Evolutionary conservation across 1,284 basidiomycete genomes (phyloP).

Genomic region (Sanghuangporus sanghuang): DNA sequence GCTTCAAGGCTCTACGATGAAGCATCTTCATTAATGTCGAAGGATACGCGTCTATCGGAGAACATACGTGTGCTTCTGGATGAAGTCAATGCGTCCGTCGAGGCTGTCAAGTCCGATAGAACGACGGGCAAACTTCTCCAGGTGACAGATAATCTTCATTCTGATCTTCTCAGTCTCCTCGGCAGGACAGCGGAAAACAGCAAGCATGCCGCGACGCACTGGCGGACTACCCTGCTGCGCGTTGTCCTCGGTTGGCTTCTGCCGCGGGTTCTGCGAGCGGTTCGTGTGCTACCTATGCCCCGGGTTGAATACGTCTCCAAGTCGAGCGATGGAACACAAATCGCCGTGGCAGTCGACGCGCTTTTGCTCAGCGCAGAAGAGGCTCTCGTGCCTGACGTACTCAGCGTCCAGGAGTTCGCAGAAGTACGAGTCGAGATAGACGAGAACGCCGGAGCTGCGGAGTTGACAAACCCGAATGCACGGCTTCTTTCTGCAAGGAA

Average conservation of each 20-base stretch:
- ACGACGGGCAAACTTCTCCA: slow-evolving; percentile 32
- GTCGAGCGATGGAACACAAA: slow-evolving; percentile 6
- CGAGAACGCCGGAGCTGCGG: slow-evolving; percentile 16
- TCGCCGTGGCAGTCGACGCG: slow-evolving; percentile 37
- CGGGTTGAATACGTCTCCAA: slow-evolving; percentile 37
- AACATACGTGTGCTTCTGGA: slow-evolving; percentile 28
- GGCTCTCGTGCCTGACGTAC: slow-evolving; percentile 37
- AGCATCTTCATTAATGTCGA: slow-evolving; percentile 26
- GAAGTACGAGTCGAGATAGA: slow-evolving; percentile 36
- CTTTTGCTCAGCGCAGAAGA: slow-evolving; percentile 29
- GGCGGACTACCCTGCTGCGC: slow-evolving; percentile 26
- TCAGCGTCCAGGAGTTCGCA: slow-evolving; percentile 38
- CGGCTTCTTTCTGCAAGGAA: not conserved
- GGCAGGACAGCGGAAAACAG: slow-evolving; percentile 16
- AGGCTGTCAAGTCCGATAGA: slow-evolving; percentile 31
- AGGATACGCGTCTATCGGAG: slow-evolving; percentile 24
- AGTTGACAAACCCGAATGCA: not conserved
- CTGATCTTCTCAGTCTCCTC: slow-evolving; percentile 24
- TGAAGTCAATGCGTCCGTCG: slow-evolving; percentile 30
- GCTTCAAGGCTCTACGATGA: slow-evolving; percentile 36
- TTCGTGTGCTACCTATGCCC: slow-evolving; percentile 38
- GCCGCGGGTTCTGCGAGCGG: slow-evolving; percentile 32
- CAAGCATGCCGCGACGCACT: slow-evolving; percentile 17
- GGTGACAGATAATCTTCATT: slow-evolving; percentile 28
- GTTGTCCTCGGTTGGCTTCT: slow-evolving; percentile 37